Conservation (phyloP, 345 rosid genomes). For the Heritiera littoralis region DNA sequence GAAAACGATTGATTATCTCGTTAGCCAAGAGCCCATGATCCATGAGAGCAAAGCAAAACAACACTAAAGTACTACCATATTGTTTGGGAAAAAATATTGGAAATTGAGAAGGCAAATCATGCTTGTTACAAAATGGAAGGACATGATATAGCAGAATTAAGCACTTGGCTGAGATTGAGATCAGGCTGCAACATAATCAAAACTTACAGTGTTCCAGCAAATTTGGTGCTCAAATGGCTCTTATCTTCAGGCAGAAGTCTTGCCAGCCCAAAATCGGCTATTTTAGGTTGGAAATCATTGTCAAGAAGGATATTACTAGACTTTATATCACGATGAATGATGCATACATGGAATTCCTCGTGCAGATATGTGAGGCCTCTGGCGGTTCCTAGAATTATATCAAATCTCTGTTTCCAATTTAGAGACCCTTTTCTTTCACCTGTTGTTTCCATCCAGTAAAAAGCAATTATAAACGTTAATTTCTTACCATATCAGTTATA, state of each 20-base stretch:
- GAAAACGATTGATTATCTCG: too few species aligned
- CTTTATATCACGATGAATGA: conserved; percentile 57
- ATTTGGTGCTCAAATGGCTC: conserved; percentile 53
- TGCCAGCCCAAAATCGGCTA: conserved; percentile 58
- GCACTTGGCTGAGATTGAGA: too few species aligned
- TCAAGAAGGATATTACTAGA: conserved; percentile 49
- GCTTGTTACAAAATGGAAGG: too few species aligned
- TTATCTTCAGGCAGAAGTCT: conserved; percentile 49
- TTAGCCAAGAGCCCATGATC: too few species aligned
- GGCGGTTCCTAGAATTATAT: conserved; percentile 49
- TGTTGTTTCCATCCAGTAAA: not conserved
- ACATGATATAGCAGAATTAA: too few species aligned
- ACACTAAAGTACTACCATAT: too few species aligned
- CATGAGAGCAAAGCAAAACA: too few species aligned
- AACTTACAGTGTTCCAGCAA: conserved; percentile 55
- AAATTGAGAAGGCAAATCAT: too few species aligned
- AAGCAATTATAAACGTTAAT: too few species aligned
- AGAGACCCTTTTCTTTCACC: conserved; percentile 41
- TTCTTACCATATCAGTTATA: too few species aligned
- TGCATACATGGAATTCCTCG: conserved; percentile 52
- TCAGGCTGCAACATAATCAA: too few species aligned
- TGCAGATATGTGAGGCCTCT: conserved; percentile 53
- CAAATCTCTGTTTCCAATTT: conserved; percentile 46
- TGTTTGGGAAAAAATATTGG: too few species aligned
- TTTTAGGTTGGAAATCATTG: conserved; percentile 47